phyloP scores from a whole-genome alignment of 305 asterid genomes.

The Fraxinus sp. region DNA sequence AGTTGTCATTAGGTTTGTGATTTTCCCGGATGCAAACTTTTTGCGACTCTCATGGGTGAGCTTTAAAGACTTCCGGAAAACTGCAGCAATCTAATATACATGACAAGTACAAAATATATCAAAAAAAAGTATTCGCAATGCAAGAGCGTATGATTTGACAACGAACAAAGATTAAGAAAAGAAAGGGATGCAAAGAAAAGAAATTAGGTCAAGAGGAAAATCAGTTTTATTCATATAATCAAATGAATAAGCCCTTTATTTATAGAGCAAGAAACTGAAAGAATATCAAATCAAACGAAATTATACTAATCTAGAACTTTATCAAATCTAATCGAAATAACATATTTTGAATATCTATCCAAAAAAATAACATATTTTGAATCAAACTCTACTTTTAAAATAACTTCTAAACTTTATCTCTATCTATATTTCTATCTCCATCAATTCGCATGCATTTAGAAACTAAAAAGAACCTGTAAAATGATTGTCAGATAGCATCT shows the following conservation, averaged over 20 bases:
- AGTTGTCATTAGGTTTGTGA: constrained; percentile 92
- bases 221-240: neutral
- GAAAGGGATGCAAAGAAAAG: neutral
- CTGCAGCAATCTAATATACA: constrained; percentile 79
- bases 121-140: neutral
- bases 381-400: neutral
- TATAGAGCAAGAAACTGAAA: neutral
- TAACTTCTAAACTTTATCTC: neutral
- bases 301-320: neutral
- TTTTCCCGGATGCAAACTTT: constrained; percentile 76
- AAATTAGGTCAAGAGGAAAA: neutral
- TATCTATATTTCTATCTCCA: neutral
- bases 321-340: neutral
- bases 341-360: too few species aligned
- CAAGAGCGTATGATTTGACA: neutral
- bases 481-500: neutral
- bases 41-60: constrained; percentile 94
- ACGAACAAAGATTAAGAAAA: neutral
- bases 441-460: neutral
- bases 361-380: too few species aligned
- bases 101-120: constrained; percentile 15
- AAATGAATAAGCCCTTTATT: neutral
- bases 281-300: neutral
- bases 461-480: constrained; percentile 4
- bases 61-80: constrained; percentile 85